phyloP scores from a whole-genome alignment of 2,329 filamentous ascomycete genomes.

The Cadophora malorum region DNA sequence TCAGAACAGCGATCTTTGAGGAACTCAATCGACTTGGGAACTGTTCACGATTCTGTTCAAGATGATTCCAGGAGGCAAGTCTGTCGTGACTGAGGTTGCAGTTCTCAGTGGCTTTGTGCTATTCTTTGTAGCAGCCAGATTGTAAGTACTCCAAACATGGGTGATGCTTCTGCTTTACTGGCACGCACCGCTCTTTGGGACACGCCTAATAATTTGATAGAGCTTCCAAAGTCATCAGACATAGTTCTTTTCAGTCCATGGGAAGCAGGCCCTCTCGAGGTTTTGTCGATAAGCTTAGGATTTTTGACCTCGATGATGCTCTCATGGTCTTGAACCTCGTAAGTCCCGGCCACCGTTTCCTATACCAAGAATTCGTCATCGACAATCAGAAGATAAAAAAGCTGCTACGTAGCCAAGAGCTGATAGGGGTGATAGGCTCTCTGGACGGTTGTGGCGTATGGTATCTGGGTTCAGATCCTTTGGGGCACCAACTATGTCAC shows the following conservation, averaged over 20 bases:
- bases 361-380: neutral
- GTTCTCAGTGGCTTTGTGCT: neutral
- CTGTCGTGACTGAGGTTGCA: conserved; percentile 3
- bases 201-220: neutral
- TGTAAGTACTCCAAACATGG: neutral
- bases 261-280: neutral
- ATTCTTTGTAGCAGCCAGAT: neutral
- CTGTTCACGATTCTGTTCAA: neutral
- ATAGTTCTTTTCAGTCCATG: conserved; percentile 2
- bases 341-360: neutral
- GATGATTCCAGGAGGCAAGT: neutral
- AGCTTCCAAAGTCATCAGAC: neutral
- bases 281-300: neutral
- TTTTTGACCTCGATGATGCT: conserved; percentile 1
- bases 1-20: neutral
- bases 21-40: neutral
- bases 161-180: neutral
- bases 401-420: neutral
- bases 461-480: conserved; percentile 1
- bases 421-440: neutral
- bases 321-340: conserved; percentile 10
- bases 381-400: neutral
- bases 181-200: neutral
- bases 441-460: neutral
- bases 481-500: conserved; percentile 8